Evolutionary conservation across 179 eudicot genomes (phyloP), one percentile per base, ranked within the genome.

Genomic region (Beta macrorhiza): DNA sequence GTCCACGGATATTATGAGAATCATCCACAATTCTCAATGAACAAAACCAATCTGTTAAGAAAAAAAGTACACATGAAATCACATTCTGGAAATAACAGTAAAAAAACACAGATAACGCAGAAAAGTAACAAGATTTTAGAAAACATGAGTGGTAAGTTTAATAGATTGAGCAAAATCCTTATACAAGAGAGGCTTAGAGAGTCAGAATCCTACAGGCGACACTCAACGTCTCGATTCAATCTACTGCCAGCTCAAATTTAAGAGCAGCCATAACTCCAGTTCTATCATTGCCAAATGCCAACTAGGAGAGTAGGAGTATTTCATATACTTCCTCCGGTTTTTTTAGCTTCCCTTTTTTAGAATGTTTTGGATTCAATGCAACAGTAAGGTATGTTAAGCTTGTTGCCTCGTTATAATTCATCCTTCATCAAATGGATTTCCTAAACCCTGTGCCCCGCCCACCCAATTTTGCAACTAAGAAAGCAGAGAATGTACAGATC

Each of bases 21-120:
- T 89, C 93, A 79, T 95, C 98, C 74, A 93, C 89, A 44, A 95
- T 86, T 78, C 80, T 89, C 56, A 93, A 7, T n/a, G 89, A 69
- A 84, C 92, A 87, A 82, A 86, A 91, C 82, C 83, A 90, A 91
- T 95, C 99, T 93, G 92, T 87, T 51, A 37, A 82, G 19, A 42
- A 51, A 72, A 75, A 51, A 53, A 82, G 32, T 19, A 73, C 19
- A 77, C 7, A 56, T 49, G 42, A 52, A 73, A 71, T 61, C 79
- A 62, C 77, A 74, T 37, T 64, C 44, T 11, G 8, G 62, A 22
- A 44, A 37, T 49, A 71, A 68, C 7, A 68, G 52, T 58, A 20
- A 58, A 20, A 25, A 71, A 14, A 13, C 72, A 12, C 32, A 63
- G 12, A 16, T 62, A 32, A 7, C 7, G 10, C 56, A 19, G 62